phyloP scores from a whole-genome alignment of 83 land plant genomes.

The Thuja plicata region DNA sequence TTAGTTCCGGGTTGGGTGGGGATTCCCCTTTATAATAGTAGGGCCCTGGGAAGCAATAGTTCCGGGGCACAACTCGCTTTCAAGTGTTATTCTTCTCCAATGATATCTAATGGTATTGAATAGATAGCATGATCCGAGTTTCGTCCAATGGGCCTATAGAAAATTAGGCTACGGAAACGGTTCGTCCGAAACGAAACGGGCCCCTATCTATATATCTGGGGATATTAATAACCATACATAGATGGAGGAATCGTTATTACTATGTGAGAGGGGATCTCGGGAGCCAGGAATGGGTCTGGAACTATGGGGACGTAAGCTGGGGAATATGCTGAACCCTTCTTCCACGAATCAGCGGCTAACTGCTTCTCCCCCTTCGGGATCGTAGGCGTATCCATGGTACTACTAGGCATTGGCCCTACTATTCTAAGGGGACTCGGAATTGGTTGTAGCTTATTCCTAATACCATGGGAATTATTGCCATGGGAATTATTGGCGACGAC shows the following conservation, averaged over 20 bases:
- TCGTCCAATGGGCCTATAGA: not conserved
- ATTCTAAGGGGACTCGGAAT: too few species aligned
- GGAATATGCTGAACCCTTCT: not conserved
- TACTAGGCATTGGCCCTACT: too few species aligned
- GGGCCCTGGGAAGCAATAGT: too few species aligned
- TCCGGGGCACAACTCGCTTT: too few species aligned
- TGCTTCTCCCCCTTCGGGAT: not conserved
- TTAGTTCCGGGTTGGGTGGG: too few species aligned
- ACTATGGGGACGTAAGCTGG: not conserved
- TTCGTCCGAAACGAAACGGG: too few species aligned
- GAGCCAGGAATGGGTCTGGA: not conserved
- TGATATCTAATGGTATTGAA: too few species aligned
- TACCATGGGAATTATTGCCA: too few species aligned
- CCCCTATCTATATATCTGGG: not conserved
- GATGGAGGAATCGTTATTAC: not conserved
- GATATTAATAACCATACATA: not conserved
- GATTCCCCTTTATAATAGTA: too few species aligned
- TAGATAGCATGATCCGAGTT: not conserved
- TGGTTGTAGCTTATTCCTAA: too few species aligned
- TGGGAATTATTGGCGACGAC: too few species aligned
- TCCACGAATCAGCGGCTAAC: not conserved
- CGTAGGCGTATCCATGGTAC: not conserved
- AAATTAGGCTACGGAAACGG: not conserved
- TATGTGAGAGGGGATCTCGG: not conserved
- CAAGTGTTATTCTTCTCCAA: too few species aligned